Base-by-base conservation (phyloP, 2,329 filamentous ascomycete genomes). In the Colletotrichum echinochloae region DNA sequence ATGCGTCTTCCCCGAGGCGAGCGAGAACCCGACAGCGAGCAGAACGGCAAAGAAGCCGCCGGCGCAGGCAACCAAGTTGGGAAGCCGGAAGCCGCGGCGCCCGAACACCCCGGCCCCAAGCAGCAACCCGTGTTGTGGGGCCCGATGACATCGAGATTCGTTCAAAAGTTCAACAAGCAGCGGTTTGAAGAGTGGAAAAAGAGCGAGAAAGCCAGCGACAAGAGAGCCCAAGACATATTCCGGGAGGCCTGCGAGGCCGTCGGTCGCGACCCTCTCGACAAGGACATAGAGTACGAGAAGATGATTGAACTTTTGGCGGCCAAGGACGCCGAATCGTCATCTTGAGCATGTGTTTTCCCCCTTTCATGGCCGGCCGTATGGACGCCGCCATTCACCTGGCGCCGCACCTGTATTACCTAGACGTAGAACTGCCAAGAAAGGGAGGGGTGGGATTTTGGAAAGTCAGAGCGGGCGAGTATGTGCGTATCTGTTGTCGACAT, bases 1-100 rank as follows among this genome's bases (percentile, higher is more conserved):
- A 92, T 92, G 89, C 85, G 89, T 57, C 82, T 92, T 18, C 89
- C 90, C 0, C 84, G 85, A 59, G 78, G 78, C 9, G 80, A 81
- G 35, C 79, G 77, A 44, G 80, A 81, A 51, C 76, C 78, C 6
- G 77, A 78, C 57, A 74, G 71, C 35, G 78, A 81, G 18, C 62
- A 72, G 23, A 68, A 61, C 18, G 56, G 65, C 49, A 67, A 67
- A 49, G 68, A 73, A n/a, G 39, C 44, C 30, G 30, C 52, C 8
- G 37, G 41, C 52, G 20, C n/a, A 41, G 28, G 60, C 20, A 37
- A 28, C 3, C 62, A 52, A 56, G 26, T 12, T 4, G 54, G 18
- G 4, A 48, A 57, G 33, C 60, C 60, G 5, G 64, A 59, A 9
- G 52, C 65, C 2, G 28, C 63, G 14, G 65, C 49, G 16, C 55